A percentile compares a stretch with the other conserved stretches of the same genome.
These are phyloP conservation scores for Penicillium flavigenum DNA, from an alignment of 495 filamentous ascomycete genomes.

Conservation along the genomic window DNA sequence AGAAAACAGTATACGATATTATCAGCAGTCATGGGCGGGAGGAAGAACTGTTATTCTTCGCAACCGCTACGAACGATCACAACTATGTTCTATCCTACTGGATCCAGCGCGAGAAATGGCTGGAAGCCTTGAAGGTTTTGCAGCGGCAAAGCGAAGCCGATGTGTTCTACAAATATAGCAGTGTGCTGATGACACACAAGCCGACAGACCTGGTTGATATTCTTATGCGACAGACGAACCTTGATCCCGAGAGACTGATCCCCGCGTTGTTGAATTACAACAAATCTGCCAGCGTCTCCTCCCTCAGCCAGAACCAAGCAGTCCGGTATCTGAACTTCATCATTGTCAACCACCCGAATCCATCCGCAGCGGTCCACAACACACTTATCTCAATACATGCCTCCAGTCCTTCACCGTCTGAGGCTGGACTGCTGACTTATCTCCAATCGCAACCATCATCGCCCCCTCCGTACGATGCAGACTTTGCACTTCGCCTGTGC, in stretches of 20 bases:
- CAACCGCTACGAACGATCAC: conserved; percentile 81
- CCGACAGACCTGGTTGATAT: conserved; percentile 86
- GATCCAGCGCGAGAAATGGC: conserved; percentile 94
- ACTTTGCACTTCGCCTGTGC: conserved; percentile 93
- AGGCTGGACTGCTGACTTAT: conserved; percentile 81
- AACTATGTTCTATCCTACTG: conserved; percentile 96
- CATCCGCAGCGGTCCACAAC: conserved; percentile 92
- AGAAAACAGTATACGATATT: conserved; percentile 90
- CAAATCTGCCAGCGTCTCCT: conserved; percentile 51
- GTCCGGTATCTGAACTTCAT: conserved; percentile 91
- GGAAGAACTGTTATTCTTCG: conserved; percentile 87
- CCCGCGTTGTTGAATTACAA: conserved; percentile 94
- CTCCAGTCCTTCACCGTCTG: conserved; percentile 75
- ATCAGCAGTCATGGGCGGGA: conserved; percentile 94
- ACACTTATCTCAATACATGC: conserved; percentile 96
- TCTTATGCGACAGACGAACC: conserved; percentile 83
- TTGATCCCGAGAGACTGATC: conserved; percentile 86
- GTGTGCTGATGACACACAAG: conserved; percentile 88
- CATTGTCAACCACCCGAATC: conserved; percentile 80
- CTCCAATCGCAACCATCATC: conserved; percentile 73
- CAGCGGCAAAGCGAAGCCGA: conserved; percentile 89
- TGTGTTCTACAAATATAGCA: conserved; percentile 93
- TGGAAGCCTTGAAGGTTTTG: conserved; percentile 81
- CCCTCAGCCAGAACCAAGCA: conserved; percentile 77
- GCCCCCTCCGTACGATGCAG: conserved; percentile 85